phyloP scores from a whole-genome alignment of 768 basidiomycete species.

The Leccinum subgranulosum region DNA sequence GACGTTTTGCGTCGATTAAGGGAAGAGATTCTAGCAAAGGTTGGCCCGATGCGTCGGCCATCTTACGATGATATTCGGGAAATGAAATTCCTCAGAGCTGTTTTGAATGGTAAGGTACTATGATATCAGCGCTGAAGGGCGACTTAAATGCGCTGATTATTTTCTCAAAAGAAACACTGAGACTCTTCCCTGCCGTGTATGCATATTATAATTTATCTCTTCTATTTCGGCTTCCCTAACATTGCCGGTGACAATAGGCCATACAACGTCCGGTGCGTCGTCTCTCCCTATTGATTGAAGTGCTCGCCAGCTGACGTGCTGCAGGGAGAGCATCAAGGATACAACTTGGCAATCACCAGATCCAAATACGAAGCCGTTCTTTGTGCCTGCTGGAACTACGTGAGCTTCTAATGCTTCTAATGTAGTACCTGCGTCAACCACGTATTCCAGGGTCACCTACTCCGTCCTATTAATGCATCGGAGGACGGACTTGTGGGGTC shows the following conservation, averaged over 20 bases:
- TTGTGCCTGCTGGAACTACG: conserved; percentile 25
- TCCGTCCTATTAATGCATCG: conserved; percentile 36
- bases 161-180: conserved; percentile 27
- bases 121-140: too few relatives aligned
- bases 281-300: background rate
- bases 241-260: conserved; percentile 21
- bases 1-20: conserved; percentile 38
- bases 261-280: conserved; percentile 29
- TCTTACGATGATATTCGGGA: conserved; percentile 41
- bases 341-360: conserved; percentile 25
- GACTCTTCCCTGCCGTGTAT: conserved; percentile 34
- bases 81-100: conserved; percentile 43
- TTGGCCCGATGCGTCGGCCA: conserved; percentile 36
- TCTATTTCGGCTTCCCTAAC: background rate
- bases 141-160: background rate
- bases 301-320: background rate
- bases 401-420: background rate
- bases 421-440: background rate
- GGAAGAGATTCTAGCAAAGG: conserved; percentile 38
- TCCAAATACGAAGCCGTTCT: conserved; percentile 26
- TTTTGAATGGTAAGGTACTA: conserved; percentile 37
- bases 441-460: conserved; percentile 22
- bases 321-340: conserved; percentile 21
- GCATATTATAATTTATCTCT: background rate
- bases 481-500: conserved; percentile 36